phyloP scores from a whole-genome alignment of 83 land plant genomes.

The Isoetes engelmannii region DNA sequence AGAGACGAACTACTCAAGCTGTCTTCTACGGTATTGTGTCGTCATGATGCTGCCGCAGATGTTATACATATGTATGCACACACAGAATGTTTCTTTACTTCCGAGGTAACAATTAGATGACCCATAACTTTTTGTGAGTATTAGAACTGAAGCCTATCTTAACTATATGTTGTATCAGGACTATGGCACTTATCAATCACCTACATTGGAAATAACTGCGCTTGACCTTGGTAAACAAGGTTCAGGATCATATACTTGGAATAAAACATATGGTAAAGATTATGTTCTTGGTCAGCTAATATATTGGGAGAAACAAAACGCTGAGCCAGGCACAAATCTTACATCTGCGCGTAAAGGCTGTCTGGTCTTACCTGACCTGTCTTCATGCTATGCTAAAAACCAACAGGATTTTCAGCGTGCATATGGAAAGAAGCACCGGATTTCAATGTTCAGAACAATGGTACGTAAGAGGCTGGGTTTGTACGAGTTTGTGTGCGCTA shows the following conservation, averaged over 20 bases:
- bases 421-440: conserved; percentile 58
- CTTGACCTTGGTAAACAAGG: conserved; percentile 89
- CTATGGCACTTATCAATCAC: neutral
- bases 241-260: conserved; percentile 52
- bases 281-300: conserved; percentile 92
- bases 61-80: conserved; percentile 91
- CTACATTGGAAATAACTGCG: conserved; percentile 14
- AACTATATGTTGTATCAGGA: neutral
- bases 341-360: conserved; percentile 71
- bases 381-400: conserved; percentile 77
- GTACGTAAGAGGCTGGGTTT: conserved; percentile 27
- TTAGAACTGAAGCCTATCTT: neutral
- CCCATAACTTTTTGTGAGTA: neutral
- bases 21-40: conserved; percentile 56
- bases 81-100: conserved; percentile 71
- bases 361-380: conserved; percentile 65
- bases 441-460: conserved; percentile 64
- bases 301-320: conserved; percentile 68
- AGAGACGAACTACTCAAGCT: conserved; percentile 82
- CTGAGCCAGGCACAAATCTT: conserved; percentile 73
- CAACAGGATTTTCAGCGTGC: conserved; percentile 51
- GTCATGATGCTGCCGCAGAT: conserved; percentile 99
- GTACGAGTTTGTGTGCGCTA: neutral
- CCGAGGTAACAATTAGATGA: conserved; percentile 41
- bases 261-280: conserved; percentile 70